These are phyloP conservation scores for Pestalotiopsis sp. DNA, from an alignment of 2,329 filamentous ascomycete genomes.

Conservation along the genomic window DNA sequence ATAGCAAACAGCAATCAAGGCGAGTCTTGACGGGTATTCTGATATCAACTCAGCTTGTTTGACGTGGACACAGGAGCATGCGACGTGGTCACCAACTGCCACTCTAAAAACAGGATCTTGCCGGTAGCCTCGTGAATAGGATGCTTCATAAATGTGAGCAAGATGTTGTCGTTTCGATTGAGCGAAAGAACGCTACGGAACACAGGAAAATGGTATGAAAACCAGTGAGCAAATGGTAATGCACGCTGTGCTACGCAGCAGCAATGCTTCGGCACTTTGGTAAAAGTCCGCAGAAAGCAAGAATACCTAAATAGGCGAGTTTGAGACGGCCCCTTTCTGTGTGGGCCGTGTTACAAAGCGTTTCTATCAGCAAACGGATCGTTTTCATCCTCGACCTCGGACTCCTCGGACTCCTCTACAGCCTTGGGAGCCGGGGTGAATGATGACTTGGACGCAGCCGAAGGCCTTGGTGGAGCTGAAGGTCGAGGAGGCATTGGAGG, in stretches of 20 bases:
- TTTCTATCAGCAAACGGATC: constrained; percentile 87
- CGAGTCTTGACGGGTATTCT: background rate
- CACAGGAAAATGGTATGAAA: background rate
- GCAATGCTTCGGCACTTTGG: background rate
- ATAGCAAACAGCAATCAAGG: background rate
- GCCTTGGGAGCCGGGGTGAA: constrained; percentile 43
- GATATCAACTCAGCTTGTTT: background rate
- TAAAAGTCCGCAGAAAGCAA: background rate
- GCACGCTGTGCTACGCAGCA: background rate
- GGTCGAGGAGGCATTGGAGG: constrained; percentile 38
- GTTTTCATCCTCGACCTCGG: constrained; percentile 74
- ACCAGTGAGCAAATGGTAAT: background rate
- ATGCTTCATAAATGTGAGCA: background rate
- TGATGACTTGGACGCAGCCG: constrained; percentile 45
- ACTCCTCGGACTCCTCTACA: constrained; percentile 46
- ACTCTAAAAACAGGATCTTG: background rate
- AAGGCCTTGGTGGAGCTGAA: constrained; percentile 47
- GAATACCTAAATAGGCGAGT: background rate
- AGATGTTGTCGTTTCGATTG: background rate
- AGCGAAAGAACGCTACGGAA: background rate
- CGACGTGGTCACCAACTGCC: background rate
- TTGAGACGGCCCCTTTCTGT: background rate
- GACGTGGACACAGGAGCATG: background rate
- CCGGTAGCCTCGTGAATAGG: background rate
- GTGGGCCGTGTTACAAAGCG: constrained; percentile 44